Evolutionary conservation across 768 basidiomycete species (phyloP).

Genomic region (Tremella mesenterica): DNA sequence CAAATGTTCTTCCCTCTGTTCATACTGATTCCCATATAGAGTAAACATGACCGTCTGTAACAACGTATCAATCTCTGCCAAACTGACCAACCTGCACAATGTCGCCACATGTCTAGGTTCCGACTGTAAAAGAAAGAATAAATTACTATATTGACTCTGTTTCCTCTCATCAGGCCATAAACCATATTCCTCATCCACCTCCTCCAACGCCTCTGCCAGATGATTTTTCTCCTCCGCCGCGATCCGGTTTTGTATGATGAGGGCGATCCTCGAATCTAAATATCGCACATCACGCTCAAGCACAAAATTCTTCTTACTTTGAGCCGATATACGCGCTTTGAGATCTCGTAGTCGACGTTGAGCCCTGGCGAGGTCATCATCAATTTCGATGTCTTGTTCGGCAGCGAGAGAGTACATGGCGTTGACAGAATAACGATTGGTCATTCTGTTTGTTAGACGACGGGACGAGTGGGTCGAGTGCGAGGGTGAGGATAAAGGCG

Average conservation of each 20-base stretch:
- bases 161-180: conserved; percentile 90
- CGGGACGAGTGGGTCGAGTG: conserved; percentile 14
- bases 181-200: conserved; percentile 71
- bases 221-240: conserved; percentile 95
- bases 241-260: conserved; percentile 98
- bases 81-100: conserved; percentile 87
- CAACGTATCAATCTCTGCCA: conserved; percentile 96
- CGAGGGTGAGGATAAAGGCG: conserved; percentile 11
- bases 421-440: conserved; percentile 91
- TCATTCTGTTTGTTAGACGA: conserved; percentile 62
- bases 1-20: conserved; percentile 93
- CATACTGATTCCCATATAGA: conserved; percentile 97
- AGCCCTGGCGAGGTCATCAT: conserved; percentile 93
- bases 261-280: conserved; percentile 90
- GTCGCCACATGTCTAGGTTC: conserved; percentile 96
- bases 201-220: conserved; percentile 89
- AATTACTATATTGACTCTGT: conserved; percentile 83
- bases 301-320: conserved; percentile 99
- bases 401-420: conserved; percentile 96
- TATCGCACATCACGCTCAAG: conserved; percentile 97
- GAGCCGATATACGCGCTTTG: conserved; percentile 92
- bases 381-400: conserved; percentile 95
- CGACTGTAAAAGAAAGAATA: conserved; percentile 96
- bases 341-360: conserved; percentile 94
- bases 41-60: conserved; percentile 99